phyloP scores from a whole-genome alignment of 2,329 filamentous ascomycete genomes.

The Chaetomium globosum region DNA sequence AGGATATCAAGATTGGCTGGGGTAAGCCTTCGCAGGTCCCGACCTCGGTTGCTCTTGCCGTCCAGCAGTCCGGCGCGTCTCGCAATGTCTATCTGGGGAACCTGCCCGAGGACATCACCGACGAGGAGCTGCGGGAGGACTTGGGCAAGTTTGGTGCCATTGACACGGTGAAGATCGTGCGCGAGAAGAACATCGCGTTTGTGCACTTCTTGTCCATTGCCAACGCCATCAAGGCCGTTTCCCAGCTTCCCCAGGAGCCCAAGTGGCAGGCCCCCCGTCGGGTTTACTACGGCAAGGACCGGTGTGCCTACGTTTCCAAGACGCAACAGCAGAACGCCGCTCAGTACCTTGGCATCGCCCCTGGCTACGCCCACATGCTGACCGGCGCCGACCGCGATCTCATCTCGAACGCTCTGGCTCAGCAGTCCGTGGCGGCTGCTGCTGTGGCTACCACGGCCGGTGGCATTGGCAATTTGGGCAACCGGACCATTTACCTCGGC shows the following conservation, averaged over 20 bases:
- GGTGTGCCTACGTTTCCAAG: conserved; percentile 98
- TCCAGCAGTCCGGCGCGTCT: conserved; percentile 95
- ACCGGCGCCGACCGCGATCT: conserved; percentile 95
- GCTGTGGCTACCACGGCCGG: conserved; percentile 95
- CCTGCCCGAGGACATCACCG: conserved; percentile 82
- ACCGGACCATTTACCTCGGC: conserved; percentile 94
- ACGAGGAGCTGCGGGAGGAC: conserved; percentile 92
- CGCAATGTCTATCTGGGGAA: conserved; percentile 97
- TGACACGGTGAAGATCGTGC: conserved; percentile 95
- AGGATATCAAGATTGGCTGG: conserved; percentile 99
- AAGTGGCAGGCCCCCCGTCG: conserved; percentile 96
- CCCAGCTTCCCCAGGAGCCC: conserved; percentile 90
- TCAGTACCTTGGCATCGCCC: conserved; percentile 95
- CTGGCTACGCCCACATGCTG: conserved; percentile 92
- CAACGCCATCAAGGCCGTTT: conserved; percentile 97
- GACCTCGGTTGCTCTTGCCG: conserved; percentile 93
- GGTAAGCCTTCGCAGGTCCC: conserved; percentile 98
- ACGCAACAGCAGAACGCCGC: conserved; percentile 99
- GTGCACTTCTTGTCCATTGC: conserved; percentile 96
- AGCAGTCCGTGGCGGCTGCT: conserved; percentile 95
- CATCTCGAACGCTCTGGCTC: conserved; percentile 92
- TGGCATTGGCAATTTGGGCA: conserved; percentile 95
- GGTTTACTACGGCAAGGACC: conserved; percentile 98
- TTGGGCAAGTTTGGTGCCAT: conserved; percentile 95
- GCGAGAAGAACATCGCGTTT: conserved; percentile 97